Evolutionary conservation across 139 green algal genomes (phyloP), one percentile per base, ranked within the genome.

Genomic region (Auxenochlorella pyrenoidosa): DNA sequence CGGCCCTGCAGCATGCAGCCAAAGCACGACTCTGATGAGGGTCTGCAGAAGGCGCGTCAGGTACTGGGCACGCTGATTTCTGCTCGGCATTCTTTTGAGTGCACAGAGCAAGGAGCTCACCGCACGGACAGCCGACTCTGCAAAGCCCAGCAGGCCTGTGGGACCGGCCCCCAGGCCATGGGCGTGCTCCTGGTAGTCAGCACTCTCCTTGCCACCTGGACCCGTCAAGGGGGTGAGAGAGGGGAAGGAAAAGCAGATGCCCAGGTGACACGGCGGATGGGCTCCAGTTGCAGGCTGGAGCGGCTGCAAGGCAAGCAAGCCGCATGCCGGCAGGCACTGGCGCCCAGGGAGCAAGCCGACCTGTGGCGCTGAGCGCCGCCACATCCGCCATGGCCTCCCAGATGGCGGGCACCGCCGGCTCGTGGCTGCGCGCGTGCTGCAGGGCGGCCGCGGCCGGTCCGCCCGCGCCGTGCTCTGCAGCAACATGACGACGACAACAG

Each of bases 351-450:
- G 21, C 3, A 16, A 21, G 13, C 26, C 82, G 19, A 90, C 81
- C 90, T 72, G 66, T 78, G 34, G 88, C 24, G 79, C 83, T 90
- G 54, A 89, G 88, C 15, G 68, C 86, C 19, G 93, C 90, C 40
- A 94, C 65, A 44, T 92, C 79, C 0, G 90, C 94, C 95, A 97
- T 97, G 6, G 87, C 94, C 85, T 97, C 95, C 95, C 95, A 97
- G 18, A 95, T 90, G 5, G 89, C 88, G 10, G 93, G 87, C 54
- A 92, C 85, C 21, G 86, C 79, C 0, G 92, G 92, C 54, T 94
- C 91, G 6, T 94, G 89, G 44, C 90, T 93, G 22, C 95, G 89
- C 3, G 91, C 95, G 10, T 92, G 71, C 80, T 95, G 90, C 51
- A 97, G 93, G 30, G 80, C 80, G 3, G 43, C 44, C 5, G 80